Base-by-base conservation (phyloP, 148 eudicot species). In the Euryodendron excelsum region DNA sequence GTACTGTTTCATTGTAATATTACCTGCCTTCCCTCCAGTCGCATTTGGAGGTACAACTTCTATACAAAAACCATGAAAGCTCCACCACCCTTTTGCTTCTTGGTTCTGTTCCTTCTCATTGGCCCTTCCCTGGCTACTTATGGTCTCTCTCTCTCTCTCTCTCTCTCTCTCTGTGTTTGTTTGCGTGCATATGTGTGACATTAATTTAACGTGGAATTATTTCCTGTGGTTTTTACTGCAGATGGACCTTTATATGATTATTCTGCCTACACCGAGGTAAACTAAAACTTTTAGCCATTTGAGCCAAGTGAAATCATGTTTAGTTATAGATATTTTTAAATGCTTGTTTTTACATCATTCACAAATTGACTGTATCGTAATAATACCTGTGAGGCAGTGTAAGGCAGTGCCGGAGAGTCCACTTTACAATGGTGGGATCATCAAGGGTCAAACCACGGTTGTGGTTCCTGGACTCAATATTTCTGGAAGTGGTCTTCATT, bases 401-500 rank as follows among this genome's bases (percentile, higher is more conserved):
- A 82, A 73, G 69, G 21, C 28, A 44, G 20, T 25, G 33, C 83
- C 88, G 0, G 85, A 82, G 79, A 70, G 72, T 0, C 81, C 88
- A 34, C 83, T 85, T 30, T 85, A 85, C 76, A 59, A 56, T 23
- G 88, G 88, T 8, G 88, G 88, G 15, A 62, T 85, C 6, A 37
- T 85, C 74, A 62, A 67, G 48, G 66, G 17, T n/a, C 15, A 27
- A 15, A 3, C 21, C 37, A 31, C 25, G 5, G 33, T 20, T 1
- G 1, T 34, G 0, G 21, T n/a, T 1, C 21, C 4, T 23, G 41
- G 72, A 25, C 33, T 21, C 52, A 69, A n/a, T 44, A n/a, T 41
- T 23, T 69, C 53, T 25, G 80, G 72, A 25, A 52, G 20, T 45
- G 66, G 17, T 15, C 3, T 47, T 21, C 44, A 45, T 37, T 77